These are phyloP conservation scores for Anaeramoeba flamelloides DNA, from an alignment of 78 protist species.

Conservation along the genomic window DNA sequence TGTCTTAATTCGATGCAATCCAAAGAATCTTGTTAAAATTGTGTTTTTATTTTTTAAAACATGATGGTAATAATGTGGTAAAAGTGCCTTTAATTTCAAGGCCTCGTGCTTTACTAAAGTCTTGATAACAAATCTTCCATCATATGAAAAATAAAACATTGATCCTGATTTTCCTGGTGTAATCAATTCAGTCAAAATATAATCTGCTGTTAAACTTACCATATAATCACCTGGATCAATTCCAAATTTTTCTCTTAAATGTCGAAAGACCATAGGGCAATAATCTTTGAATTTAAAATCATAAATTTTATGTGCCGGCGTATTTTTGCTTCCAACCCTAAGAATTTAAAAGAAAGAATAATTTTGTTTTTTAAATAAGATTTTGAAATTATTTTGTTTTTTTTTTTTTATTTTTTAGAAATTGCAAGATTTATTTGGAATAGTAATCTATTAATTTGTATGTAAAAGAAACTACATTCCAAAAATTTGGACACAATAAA, in stretches of 20 bases:
- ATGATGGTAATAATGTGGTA: neutral
- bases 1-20: neutral
- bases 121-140: constrained; percentile 24
- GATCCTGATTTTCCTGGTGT: constrained; percentile 32
- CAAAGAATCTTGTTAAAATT: neutral
- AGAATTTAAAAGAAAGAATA: no score
- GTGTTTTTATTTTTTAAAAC: neutral
- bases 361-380: no score
- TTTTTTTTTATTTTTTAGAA: no score
- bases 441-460: no score
- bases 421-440: no score
- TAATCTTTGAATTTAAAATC: neutral
- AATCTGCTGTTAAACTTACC: neutral
- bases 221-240: neutral
- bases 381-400: no score
- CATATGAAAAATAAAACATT: constrained; percentile 23
- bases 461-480: no score
- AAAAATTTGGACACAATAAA: no score
- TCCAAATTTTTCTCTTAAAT: neutral
- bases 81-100: neutral
- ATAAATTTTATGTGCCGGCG: neutral
- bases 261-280: neutral
- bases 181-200: neutral
- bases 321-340: neutral
- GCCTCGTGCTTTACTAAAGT: constrained; percentile 21